Evolutionary conservation across 2,329 filamentous ascomycete genomes (phyloP), one percentile per base, ranked within the genome.

Genomic region (Apiospora hydei): DNA sequence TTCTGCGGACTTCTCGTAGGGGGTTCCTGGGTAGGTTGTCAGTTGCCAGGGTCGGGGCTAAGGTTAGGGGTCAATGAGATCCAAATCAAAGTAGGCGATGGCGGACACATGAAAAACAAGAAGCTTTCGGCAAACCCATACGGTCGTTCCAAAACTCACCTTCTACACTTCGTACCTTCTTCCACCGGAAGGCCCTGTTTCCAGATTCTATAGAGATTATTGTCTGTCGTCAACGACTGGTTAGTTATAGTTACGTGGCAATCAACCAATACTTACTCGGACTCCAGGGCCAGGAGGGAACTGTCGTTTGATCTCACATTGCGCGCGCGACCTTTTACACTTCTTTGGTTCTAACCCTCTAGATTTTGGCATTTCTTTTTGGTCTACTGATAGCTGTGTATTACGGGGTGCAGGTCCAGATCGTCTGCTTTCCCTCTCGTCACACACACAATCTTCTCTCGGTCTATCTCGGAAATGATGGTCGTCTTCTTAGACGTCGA

Each of bases 401-500:
- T 57, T 10, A 57, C 34, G 13, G 26, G 26, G 24, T 21, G 26
- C 53, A 38, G 53, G 30, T 34, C 26, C 30, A 61, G 30, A 61
- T 61, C 16, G 30, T 61, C 53, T 61, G 53, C 26, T 21, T 61
- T 34, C 26, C 53, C 53, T 16, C 8, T 69, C 30, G 26, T 24
- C 10, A 24, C 18, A 53, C 41, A 44, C 26, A 13, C 30, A 14
- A 24, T 57, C 21, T 13, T 43, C 13, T 43, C 41, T 43, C 41
- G 26, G 26, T 43, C 10, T 43, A 5, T 43, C 13, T 43, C 24
- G 10, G 13, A 26, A 14, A 21, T 0, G 43, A 43, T 43, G 11
- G 24, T 7, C 10, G 34, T 41, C 57, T 18, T 75, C 79, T 81
- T 81, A 93, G 73, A 95, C 82, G 74, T 89, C 85, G 80, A 98